Percentiles rank a stretch among this genome's conserved stretches.
phyloP scores from a whole-genome alignment of 2,329 filamentous ascomycete genomes.

The Orbilia brochopaga region DNA sequence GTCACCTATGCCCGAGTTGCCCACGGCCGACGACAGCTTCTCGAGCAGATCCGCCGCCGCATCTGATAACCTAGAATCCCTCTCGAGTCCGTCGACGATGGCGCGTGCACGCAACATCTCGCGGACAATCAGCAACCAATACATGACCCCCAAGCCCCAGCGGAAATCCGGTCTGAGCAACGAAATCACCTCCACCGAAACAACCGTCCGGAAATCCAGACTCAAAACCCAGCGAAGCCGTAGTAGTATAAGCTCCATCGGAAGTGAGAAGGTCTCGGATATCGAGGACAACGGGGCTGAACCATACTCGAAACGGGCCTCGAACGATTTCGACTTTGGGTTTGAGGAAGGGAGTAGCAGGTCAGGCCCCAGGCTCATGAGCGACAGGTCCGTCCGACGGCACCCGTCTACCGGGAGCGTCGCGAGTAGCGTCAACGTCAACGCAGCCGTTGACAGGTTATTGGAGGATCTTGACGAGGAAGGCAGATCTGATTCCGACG shows the following conservation, averaged over 20 bases:
- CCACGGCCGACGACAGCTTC: slow-evolving; percentile 27
- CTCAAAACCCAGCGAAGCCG: slow-evolving; percentile 44
- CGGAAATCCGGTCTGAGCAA: slow-evolving; percentile 42
- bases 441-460: slow-evolving; percentile 42
- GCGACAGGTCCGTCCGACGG: slow-evolving; percentile 54
- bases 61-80: slow-evolving; percentile 44
- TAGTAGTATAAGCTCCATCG: slow-evolving; percentile 47
- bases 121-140: slow-evolving; percentile 45
- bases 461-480: slow-evolving; percentile 48
- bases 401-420: slow-evolving; percentile 25
- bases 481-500: slow-evolving; percentile 36
- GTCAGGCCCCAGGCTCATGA: slow-evolving; percentile 56
- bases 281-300: slow-evolving; percentile 35
- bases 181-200: slow-evolving; percentile 32
- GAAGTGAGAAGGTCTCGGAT: slow-evolving; percentile 39
- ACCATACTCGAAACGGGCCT: slow-evolving; percentile 17
- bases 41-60: slow-evolving; percentile 26
- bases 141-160: slow-evolving; percentile 39
- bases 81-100: slow-evolving; percentile 48
- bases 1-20: slow-evolving; percentile 37
- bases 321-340: slow-evolving; percentile 43
- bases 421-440: slow-evolving; percentile 28
- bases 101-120: slow-evolving; percentile 46
- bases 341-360: slow-evolving; percentile 54
- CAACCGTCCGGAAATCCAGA: slow-evolving; percentile 22